These are phyloP conservation scores for Talaromyces thailandensis DNA, from an alignment of 495 filamentous ascomycete species.

Conservation along the genomic window DNA sequence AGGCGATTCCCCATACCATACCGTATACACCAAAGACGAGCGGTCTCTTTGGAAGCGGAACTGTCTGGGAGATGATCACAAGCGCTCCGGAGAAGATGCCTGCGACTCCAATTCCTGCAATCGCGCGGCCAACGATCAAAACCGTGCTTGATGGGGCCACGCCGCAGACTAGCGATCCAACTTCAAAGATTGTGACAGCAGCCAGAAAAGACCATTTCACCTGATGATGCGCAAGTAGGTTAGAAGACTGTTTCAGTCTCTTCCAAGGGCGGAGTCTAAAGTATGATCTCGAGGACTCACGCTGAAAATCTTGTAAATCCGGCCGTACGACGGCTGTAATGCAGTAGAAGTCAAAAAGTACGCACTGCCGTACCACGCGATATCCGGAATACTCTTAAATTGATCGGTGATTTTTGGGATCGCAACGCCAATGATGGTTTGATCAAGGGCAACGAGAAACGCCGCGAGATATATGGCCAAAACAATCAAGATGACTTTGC, in stretches of 20 bases:
- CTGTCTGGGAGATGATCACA: slow-evolving; percentile 50
- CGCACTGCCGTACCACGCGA: slow-evolving; percentile 37
- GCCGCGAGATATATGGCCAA: slow-evolving; percentile 37
- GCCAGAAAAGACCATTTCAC: slow-evolving; percentile 49
- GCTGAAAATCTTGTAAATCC: slow-evolving; percentile 23
- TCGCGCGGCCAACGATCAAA: slow-evolving; percentile 67
- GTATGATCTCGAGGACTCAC: slow-evolving; percentile 9
- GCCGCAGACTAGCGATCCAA: slow-evolving; percentile 62
- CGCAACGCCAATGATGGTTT: slow-evolving; percentile 35
- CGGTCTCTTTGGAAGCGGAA: slow-evolving; percentile 58
- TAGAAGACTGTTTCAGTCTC: too few relatives aligned
- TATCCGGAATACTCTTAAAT: slow-evolving; percentile 32
- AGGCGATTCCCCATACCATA: slow-evolving; percentile 52
- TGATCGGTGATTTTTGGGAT: slow-evolving; percentile 36
- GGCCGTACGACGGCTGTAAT: slow-evolving; percentile 22
- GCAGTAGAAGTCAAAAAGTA: slow-evolving; percentile 27
- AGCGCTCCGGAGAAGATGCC: slow-evolving; percentile 70
- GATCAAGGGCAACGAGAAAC: slow-evolving; percentile 43
- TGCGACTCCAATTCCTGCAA: slow-evolving; percentile 62
- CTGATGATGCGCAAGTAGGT: too few relatives aligned
- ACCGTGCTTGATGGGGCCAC: slow-evolving; percentile 53
- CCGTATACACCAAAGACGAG: slow-evolving; percentile 60
- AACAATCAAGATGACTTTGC: slow-evolving; percentile 21
- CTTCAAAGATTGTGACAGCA: slow-evolving; percentile 59
- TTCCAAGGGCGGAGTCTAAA: too few relatives aligned